Base-by-base conservation (phyloP, 495 filamentous ascomycete genomes). In the Thermothielavioides terrestris region DNA sequence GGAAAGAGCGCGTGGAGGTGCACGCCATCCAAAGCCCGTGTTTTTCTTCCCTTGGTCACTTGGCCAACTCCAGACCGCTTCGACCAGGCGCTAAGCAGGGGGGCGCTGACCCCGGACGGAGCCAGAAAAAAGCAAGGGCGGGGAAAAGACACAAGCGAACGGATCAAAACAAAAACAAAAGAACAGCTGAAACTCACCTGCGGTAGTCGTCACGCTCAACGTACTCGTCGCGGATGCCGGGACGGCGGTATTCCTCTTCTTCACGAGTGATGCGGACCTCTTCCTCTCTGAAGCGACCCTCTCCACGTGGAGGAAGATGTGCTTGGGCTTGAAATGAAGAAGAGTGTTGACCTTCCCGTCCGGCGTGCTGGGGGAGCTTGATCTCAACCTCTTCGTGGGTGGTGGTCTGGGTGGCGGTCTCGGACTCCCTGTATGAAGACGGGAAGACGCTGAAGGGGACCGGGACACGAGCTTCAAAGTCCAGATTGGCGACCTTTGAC, bases 401-500 rank as follows among this genome's bases (percentile, higher is more conserved):
- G 54, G 67, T 80, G 78, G 80, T 73, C 74, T 82, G 70, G 77
- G 79, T 77, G 73, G 84, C 80, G 72, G 78, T 81, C 78, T 82
- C 85, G 79, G 81, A 80, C 82, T 92, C 87, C 83, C 85, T 82
- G 80, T 95, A 97, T 71, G 91, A 86, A 68, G 89, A 94, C 77
- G 91, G 91, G 84, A 97, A 95, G 84, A 96, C 84, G 83, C 89
- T 95, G 83, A 95, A 91, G 72, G 91, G 91, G 73, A 97, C 94
- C 75, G 91, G 91, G 72, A 97, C 88, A 71, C 88, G 86, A 77
- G 90, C 89, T 86, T 96, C 90, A 89, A 94, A 96, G 85, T 95
- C 91, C 90, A 97, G 91, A 76, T 91, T 97, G 88, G 75, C 91
- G 81, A 83, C 80, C 78, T 83, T 81, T 71, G 47, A 54, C 56